Conservation (phyloP, 1,284 basidiomycete genomes). For the Trametes versicolor region DNA sequence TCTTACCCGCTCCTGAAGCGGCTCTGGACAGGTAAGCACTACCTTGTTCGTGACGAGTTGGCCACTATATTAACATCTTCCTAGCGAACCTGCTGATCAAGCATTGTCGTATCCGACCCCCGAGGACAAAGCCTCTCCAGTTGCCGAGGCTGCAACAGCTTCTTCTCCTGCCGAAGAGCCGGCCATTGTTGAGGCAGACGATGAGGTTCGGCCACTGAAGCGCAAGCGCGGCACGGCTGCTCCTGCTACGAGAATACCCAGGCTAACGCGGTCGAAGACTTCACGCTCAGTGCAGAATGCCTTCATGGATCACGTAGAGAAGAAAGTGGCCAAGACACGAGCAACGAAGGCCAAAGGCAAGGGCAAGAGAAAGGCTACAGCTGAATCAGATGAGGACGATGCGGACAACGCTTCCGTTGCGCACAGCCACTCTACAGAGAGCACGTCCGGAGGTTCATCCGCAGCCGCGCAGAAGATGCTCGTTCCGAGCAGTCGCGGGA, state of each 20-base stretch:
- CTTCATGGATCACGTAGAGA: background rate
- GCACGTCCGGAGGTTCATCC: conserved; percentile 46
- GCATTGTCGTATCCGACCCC: background rate
- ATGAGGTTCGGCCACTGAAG: conserved; percentile 29
- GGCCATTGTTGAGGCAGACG: conserved; percentile 4
- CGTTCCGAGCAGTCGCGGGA: conserved; percentile 42
- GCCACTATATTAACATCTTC: background rate
- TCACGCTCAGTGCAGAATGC: conserved; percentile 13
- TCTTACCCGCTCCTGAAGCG: background rate
- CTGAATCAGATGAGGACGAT: conserved; percentile 32
- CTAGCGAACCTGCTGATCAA: background rate
- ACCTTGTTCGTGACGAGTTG: background rate
- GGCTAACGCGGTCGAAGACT: conserved; percentile 36
- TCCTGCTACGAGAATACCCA: conserved; percentile 14
- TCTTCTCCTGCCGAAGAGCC: conserved; percentile 2
- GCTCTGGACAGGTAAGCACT: background rate
- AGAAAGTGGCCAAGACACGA: conserved; percentile 15
- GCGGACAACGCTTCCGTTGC: conserved; percentile 34
- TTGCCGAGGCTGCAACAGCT: background rate
- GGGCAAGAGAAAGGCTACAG: conserved; percentile 29
- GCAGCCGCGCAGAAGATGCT: conserved; percentile 43
- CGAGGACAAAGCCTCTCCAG: background rate
- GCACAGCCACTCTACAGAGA: conserved; percentile 34
- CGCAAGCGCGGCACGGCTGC: conserved; percentile 34
- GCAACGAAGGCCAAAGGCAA: conserved; percentile 34